A percentile compares a stretch with the other conserved stretches of the same genome.
phyloP scores from a whole-genome alignment of 257 asterid species.

The Nicotiana sylvestris region DNA sequence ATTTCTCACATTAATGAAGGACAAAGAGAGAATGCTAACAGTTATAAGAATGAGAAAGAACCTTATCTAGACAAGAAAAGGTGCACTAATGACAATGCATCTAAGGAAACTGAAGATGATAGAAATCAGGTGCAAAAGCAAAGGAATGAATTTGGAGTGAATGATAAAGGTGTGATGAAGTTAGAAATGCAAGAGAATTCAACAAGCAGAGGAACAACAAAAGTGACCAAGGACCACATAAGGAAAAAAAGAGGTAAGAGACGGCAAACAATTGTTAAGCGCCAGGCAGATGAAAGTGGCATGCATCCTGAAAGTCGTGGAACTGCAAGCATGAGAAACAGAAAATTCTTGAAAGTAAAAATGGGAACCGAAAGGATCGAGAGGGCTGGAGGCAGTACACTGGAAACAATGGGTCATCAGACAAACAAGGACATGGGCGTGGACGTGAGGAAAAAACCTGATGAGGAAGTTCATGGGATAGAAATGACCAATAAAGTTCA shows the following conservation, averaged over 20 bases:
- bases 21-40: background rate
- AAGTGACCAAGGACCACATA: background rate
- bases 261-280: constrained; percentile 24
- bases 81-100: background rate
- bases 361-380: constrained; percentile 2
- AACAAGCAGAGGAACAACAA: constrained; percentile 6
- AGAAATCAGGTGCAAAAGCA: constrained; percentile 7
- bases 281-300: constrained; percentile 8
- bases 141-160: background rate
- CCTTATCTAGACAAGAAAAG: constrained; percentile 7
- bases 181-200: constrained; percentile 26
- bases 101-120: constrained; percentile 6
- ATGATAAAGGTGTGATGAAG: constrained; percentile 20
- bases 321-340: constrained; percentile 9
- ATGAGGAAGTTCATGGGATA: background rate
- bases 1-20: background rate
- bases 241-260: constrained; percentile 39
- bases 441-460: constrained; percentile 9
- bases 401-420: background rate
- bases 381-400: background rate
- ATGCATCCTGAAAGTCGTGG: constrained; percentile 13
- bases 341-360: background rate
- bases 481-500: constrained; percentile 8
- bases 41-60: constrained; percentile 3
- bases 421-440: background rate